These are phyloP conservation scores for Hymenoscyphus salicellus DNA, from an alignment of 2,329 filamentous ascomycete genomes.

Conservation along the genomic window DNA sequence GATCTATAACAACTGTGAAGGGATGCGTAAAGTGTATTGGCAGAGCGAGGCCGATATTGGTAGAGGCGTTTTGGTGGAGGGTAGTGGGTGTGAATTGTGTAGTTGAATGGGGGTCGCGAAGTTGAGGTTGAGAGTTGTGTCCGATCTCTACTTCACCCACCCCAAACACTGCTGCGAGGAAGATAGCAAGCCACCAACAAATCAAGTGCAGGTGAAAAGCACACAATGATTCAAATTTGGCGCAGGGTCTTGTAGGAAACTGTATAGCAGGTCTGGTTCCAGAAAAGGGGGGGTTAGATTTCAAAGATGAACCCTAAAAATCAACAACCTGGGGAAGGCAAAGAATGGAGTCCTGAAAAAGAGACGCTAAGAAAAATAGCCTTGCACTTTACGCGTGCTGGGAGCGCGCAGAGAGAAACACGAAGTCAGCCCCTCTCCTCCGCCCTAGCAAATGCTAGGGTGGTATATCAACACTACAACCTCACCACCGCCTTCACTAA, in stretches of 20 bases:
- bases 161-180: not conserved
- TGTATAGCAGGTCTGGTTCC: not conserved
- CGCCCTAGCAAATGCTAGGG: not conserved
- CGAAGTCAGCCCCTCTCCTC: conserved; percentile 19
- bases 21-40: not conserved
- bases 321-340: not conserved
- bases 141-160: not conserved
- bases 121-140: not conserved
- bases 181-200: not conserved
- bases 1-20: not conserved
- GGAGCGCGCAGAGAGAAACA: conserved; percentile 9
- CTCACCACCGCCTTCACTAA: not conserved
- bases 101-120: not conserved
- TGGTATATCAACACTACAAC: not conserved
- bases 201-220: not conserved
- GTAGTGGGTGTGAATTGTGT: not conserved
- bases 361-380: conserved; percentile 4
- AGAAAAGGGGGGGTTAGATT: not conserved
- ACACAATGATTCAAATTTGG: not conserved
- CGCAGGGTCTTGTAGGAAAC: too few species aligned
- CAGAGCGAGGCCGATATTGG: not conserved
- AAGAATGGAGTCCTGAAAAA: not conserved
- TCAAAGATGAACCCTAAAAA: not conserved
- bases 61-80: not conserved
- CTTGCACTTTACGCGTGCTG: conserved; percentile 10